phyloP scores from a whole-genome alignment of 2,329 filamentous ascomycete genomes.

The Trichocomaceae sp. region DNA sequence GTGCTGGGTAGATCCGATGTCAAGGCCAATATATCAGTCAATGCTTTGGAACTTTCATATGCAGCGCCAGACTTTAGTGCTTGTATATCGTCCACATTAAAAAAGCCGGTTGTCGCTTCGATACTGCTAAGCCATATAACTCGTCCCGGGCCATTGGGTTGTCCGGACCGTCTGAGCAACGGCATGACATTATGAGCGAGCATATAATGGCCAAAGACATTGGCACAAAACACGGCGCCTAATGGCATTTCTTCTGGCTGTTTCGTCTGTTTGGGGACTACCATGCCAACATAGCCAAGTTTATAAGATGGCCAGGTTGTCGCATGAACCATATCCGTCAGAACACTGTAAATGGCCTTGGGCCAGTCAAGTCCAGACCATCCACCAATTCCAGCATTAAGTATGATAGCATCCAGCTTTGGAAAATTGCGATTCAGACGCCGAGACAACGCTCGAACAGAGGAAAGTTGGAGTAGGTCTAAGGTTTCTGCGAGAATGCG shows the following conservation, averaged over 20 bases:
- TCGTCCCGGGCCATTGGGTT: conserved; percentile 48
- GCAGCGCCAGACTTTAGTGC: conserved; percentile 55
- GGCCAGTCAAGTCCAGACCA: conserved; percentile 74
- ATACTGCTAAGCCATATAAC: conserved; percentile 85
- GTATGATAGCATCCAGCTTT: conserved; percentile 69
- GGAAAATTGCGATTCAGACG: conserved; percentile 50
- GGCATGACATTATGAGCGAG: conserved; percentile 74
- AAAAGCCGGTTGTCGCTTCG: conserved; percentile 55
- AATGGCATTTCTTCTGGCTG: conserved; percentile 51
- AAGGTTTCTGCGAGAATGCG: conserved; percentile 51
- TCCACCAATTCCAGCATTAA: conserved; percentile 84
- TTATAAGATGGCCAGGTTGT: conserved; percentile 76
- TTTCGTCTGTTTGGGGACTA: conserved; percentile 49
- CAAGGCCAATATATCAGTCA: conserved; percentile 77
- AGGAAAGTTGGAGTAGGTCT: conserved; percentile 52
- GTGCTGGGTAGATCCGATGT: conserved; percentile 63
- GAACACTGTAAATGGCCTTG: conserved; percentile 48
- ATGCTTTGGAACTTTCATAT: conserved; percentile 81
- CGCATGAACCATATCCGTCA: conserved; percentile 60
- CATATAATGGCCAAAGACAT: conserved; percentile 92
- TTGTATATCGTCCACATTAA: conserved; percentile 69
- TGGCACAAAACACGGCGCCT: conserved; percentile 80
- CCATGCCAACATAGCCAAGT: conserved; percentile 50
- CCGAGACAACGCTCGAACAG: conserved; percentile 49
- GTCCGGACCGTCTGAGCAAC: conserved; percentile 53